Percentiles rank a stretch among this genome's conserved stretches.
Evolutionary conservation across 1,284 basidiomycete genomes (phyloP).

Genomic region (Cryptococcus wingfieldii): DNA sequence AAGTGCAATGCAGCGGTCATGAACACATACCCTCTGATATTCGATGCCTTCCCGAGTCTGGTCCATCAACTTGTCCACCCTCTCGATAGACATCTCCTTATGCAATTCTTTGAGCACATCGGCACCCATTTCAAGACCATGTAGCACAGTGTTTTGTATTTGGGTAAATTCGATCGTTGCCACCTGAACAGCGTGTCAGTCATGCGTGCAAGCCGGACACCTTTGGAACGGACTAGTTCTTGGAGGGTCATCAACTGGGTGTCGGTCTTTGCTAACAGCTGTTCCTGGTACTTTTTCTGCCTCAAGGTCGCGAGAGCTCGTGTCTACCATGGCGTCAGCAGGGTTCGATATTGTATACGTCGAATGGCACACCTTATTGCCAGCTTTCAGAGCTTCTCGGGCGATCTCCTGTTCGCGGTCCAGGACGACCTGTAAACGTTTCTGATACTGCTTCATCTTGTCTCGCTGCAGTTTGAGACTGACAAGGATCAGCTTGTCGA

Average conservation of each 20-base stretch:
- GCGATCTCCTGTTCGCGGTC: constrained; percentile 88
- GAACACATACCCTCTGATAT: constrained; percentile 71
- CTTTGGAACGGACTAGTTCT: constrained; percentile 64
- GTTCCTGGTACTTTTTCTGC: constrained; percentile 88
- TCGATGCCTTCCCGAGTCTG: constrained; percentile 87
- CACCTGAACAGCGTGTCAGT: constrained; percentile 56
- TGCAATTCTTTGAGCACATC: constrained; percentile 90
- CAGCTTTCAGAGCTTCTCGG: constrained; percentile 69
- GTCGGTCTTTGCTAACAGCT: constrained; percentile 81
- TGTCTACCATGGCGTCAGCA: constrained; percentile 20
- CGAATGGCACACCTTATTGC: constrained; percentile 62
- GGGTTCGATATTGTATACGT: not conserved
- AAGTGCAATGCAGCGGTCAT: not conserved
- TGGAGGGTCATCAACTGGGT: constrained; percentile 83
- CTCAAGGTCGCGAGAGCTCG: constrained; percentile 81
- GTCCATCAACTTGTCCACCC: constrained; percentile 86
- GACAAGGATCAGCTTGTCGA: constrained; percentile 20
- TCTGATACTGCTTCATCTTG: constrained; percentile 92
- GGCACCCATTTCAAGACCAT: constrained; percentile 89
- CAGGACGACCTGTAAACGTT: constrained; percentile 71
- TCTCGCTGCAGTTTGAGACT: constrained; percentile 94
- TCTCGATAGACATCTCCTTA: constrained; percentile 84
- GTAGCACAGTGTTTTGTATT: constrained; percentile 85
- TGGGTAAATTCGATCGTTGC: constrained; percentile 94
- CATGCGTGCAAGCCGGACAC: not conserved